Percentiles rank a stretch among this genome's conserved stretches.
These are phyloP conservation scores for Shiraia sp. DNA, from an alignment of 2,329 filamentous ascomycete species.

Conservation along the genomic window DNA sequence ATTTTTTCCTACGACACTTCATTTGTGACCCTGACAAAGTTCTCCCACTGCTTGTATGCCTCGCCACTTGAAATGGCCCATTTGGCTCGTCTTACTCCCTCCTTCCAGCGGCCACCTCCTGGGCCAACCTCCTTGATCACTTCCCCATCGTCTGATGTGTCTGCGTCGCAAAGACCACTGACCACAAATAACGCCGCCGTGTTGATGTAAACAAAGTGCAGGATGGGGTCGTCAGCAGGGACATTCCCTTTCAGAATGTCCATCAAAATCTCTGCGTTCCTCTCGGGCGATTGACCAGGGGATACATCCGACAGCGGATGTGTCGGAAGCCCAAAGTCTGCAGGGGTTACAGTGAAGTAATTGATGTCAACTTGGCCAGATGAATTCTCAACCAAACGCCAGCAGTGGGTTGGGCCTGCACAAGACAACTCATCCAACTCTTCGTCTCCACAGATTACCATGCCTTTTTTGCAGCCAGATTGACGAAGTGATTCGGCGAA, in stretches of 20 bases:
- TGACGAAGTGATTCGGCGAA: slow-evolving; percentile 84
- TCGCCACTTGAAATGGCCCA: slow-evolving; percentile 87
- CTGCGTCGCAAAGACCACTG: slow-evolving; percentile 83
- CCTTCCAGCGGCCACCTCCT: slow-evolving; percentile 89
- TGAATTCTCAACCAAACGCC: slow-evolving; percentile 67
- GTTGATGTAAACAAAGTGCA: slow-evolving; percentile 95
- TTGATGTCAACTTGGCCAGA: slow-evolving; percentile 63
- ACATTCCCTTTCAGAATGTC: slow-evolving; percentile 75
- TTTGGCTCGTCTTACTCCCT: slow-evolving; percentile 82
- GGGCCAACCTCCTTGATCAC: slow-evolving; percentile 83
- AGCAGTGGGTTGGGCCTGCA: slow-evolving; percentile 85
- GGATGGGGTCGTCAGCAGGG: slow-evolving; percentile 75
- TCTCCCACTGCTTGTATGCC: slow-evolving; percentile 80
- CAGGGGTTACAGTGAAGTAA: slow-evolving; percentile 76
- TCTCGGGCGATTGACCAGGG: slow-evolving; percentile 79
- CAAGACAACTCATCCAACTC: slow-evolving; percentile 95
- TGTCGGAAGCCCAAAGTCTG: slow-evolving; percentile 80
- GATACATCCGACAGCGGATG: slow-evolving; percentile 80
- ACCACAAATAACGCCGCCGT: slow-evolving; percentile 85
- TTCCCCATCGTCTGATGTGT: slow-evolving; percentile 74
- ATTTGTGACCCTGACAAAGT: slow-evolving; percentile 84
- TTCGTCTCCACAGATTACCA: slow-evolving; percentile 92
- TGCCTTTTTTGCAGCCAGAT: slow-evolving; percentile 76
- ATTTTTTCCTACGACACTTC: slow-evolving; percentile 23
- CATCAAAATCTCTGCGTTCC: slow-evolving; percentile 85